A percentile compares a stretch with the other conserved stretches of the same genome.
Conservation (phyloP, 23 red algal genomes). For the Gracilaria vermiculophylla region DNA sequence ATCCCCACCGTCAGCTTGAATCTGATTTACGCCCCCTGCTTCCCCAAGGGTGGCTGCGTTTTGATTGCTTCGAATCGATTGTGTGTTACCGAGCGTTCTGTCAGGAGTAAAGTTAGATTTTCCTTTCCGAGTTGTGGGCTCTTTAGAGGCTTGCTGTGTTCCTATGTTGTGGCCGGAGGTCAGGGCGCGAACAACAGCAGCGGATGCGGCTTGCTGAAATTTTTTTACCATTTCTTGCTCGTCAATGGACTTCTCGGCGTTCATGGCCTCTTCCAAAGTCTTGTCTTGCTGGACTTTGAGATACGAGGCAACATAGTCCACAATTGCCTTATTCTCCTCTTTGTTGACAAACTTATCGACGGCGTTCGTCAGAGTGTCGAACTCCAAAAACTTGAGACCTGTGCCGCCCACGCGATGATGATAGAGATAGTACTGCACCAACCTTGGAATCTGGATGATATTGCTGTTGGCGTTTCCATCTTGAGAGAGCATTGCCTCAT, state of each 20-base stretch:
- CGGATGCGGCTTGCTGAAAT: constrained; percentile 31
- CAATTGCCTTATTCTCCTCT: constrained; percentile 71
- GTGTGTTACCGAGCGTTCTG: background rate
- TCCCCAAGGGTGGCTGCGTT: background rate
- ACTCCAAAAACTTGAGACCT: constrained; percentile 75
- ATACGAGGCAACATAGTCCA: constrained; percentile 67
- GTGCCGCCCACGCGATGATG: constrained; percentile 34
- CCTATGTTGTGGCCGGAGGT: background rate
- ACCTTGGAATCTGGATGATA: constrained; percentile 62
- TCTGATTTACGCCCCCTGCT: background rate
- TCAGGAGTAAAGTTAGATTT: background rate
- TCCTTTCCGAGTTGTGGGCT: background rate
- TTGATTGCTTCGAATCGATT: background rate
- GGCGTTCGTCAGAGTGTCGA: constrained; percentile 59
- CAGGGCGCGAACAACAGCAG: constrained; percentile 40
- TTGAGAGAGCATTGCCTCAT: constrained; percentile 18
- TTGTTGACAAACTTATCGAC: constrained; percentile 95
- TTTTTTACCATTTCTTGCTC: constrained; percentile 28
- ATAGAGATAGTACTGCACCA: constrained; percentile 69
- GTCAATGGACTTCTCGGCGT: constrained; percentile 23
- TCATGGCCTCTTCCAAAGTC: constrained; percentile 41
- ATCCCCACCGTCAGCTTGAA: background rate
- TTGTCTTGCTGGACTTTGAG: constrained; percentile 49
- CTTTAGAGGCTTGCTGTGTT: background rate
- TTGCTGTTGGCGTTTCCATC: background rate